Conservation (phyloP, 2,329 filamentous ascomycete genomes). For the Aspergillus costaricaensis region DNA sequence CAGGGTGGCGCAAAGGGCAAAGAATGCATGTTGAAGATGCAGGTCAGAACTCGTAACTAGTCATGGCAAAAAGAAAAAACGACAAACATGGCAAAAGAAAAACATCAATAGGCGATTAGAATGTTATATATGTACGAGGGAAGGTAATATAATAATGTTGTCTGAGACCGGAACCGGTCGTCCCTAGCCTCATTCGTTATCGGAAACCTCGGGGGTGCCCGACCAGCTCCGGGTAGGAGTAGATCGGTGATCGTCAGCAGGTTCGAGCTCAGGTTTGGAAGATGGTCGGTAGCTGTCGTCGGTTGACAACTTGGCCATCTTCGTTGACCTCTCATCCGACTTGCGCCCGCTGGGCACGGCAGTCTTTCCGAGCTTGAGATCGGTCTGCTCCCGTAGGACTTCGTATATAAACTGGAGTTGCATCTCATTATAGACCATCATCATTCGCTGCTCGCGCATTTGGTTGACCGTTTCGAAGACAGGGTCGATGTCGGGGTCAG, state of each 20-base stretch:
- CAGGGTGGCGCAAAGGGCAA: slow-evolving; percentile 13
- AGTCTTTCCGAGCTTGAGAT: slow-evolving; percentile 35
- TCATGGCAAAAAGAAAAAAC: slow-evolving; percentile 17
- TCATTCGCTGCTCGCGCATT: slow-evolving; percentile 82
- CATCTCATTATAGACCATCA: slow-evolving; percentile 88
- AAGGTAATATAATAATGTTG: slow-evolving; percentile 8
- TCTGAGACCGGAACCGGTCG: neutral
- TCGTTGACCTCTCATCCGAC: slow-evolving; percentile 36
- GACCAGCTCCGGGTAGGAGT: slow-evolving; percentile 32
- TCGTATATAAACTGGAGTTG: slow-evolving; percentile 91
- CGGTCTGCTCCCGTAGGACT: slow-evolving; percentile 65
- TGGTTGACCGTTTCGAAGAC: slow-evolving; percentile 77
- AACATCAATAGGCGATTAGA: slow-evolving; percentile 11
- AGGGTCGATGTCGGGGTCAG: slow-evolving; percentile 60
- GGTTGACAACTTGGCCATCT: slow-evolving; percentile 37
- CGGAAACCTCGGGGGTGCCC: slow-evolving; percentile 32
- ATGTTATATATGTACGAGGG: slow-evolving; percentile 14
- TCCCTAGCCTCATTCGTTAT: slow-evolving; percentile 29
- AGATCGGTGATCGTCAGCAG: slow-evolving; percentile 23
- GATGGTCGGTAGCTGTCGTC: slow-evolving; percentile 32
- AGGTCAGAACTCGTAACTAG: slow-evolving; percentile 27
- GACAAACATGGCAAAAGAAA: slow-evolving; percentile 11
- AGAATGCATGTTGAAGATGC: slow-evolving; percentile 21
- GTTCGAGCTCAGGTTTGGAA: slow-evolving; percentile 41
- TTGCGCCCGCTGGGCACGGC: slow-evolving; percentile 22